Conservation (phyloP, 805 yeast species). For the Hanseniaspora mollemarum region DNA sequence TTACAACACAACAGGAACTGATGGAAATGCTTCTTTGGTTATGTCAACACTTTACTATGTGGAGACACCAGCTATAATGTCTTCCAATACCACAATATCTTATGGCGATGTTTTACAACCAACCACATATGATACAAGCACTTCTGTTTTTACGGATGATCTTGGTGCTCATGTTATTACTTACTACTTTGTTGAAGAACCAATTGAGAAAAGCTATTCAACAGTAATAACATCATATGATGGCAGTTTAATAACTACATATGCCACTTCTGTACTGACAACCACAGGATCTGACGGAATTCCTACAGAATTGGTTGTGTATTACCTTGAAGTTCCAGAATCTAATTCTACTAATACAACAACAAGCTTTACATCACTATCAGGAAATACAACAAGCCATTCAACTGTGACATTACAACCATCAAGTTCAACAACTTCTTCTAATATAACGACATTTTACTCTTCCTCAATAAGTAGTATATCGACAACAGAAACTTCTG, state of each 20-base stretch:
- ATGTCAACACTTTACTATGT: slow-evolving; percentile 18
- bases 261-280: background rate
- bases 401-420: no score
- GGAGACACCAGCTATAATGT: slow-evolving; percentile 17
- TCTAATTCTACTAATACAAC: background rate
- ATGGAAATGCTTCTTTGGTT: slow-evolving; percentile 16
- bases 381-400: no score
- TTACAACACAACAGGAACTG: slow-evolving; percentile 5
- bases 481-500: background rate
- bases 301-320: background rate
- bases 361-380: no score
- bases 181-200: slow-evolving; percentile 18
- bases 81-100: background rate
- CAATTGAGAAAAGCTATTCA: slow-evolving; percentile 8
- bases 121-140: slow-evolving; percentile 15
- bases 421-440: background rate
- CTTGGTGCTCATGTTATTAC: slow-evolving; percentile 18
- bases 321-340: background rate
- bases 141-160: slow-evolving; percentile 16
- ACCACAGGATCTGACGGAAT: background rate
- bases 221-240: background rate
- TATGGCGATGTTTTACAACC: background rate
- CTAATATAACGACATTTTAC: background rate
- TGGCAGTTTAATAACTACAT: background rate
- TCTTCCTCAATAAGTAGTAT: background rate